Base-by-base conservation (phyloP, 1,284 basidiomycete genomes). In the Marasmius sp. region DNA sequence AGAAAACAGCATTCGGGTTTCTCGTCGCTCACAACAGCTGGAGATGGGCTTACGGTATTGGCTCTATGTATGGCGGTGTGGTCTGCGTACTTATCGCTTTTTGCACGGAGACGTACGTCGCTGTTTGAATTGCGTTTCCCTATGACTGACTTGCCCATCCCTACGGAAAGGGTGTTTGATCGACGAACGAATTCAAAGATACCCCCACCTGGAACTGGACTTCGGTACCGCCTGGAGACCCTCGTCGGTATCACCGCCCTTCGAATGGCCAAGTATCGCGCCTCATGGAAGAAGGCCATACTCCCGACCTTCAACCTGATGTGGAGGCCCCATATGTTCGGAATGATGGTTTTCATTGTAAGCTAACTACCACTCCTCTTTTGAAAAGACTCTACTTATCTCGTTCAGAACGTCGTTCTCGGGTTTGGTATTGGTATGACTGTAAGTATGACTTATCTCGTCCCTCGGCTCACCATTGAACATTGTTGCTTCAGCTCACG, bases 371-470 rank as follows among this genome's bases (percentile, higher is more conserved):
- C 27, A 5, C 5, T 27, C 27, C 27, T 2, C 27, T 2, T 27
- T 27, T 27, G 27, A 14, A 59, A n/a, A 69, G 55, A 57, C 27
- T 57, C n/a, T 37, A 48, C 49, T 12, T 49, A 6, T 55, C 6
- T 12, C 27, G 34, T 59, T 10, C 50, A 85, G 83, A 84, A 81
- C 10, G 72, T 83, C 61, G 65, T 89, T 3, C 90, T 91, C 69
- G 89, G 88, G 3, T 91, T 91, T 69, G 70, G 78, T 41, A 87
- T 92, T 60, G 90, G 90, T 41, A 85, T 92, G 59, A 91, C 92
- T 65, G 89, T 90, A 62, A 63, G 82, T 64, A 27, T 49, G 16
- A 37, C 36, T 36, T 12, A 45, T 18, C 39, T 56, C 36, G 7
- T 27, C 2, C 5, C 20, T 14, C 10, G 37, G 43, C 43, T 10